These are phyloP conservation scores for Kwoniella bestiolae DNA, from an alignment of 768 basidiomycete genomes.

Conservation along the genomic window DNA sequence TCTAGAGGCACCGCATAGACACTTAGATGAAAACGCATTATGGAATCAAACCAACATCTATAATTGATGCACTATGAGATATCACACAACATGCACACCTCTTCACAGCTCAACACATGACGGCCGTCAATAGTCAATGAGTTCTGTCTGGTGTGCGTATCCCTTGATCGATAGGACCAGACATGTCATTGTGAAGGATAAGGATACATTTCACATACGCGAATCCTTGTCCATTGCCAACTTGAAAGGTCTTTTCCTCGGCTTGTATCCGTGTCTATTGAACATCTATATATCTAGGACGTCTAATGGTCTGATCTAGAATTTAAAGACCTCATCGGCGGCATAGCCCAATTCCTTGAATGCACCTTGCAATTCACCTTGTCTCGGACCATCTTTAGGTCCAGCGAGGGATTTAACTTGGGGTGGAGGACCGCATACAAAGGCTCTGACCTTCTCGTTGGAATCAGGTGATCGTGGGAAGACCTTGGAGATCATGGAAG, in stretches of 20 bases:
- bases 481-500: slow-evolving; percentile 74
- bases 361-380: slow-evolving; percentile 79
- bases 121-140: too few relatives aligned
- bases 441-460: slow-evolving; percentile 81
- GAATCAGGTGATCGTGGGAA: slow-evolving; percentile 66
- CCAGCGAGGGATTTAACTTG: slow-evolving; percentile 90
- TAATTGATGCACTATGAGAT: background rate
- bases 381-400: slow-evolving; percentile 83
- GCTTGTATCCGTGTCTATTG: background rate
- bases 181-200: too few relatives aligned
- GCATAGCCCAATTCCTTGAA: slow-evolving; percentile 86
- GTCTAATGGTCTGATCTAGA: slow-evolving; percentile 42
- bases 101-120: background rate
- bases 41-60: too few relatives aligned
- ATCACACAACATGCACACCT: background rate
- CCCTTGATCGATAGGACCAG: too few relatives aligned
- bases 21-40: too few relatives aligned
- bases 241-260: too few relatives aligned
- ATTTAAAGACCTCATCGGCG: slow-evolving; percentile 74
- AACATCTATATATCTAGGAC: background rate
- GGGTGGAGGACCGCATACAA: slow-evolving; percentile 82
- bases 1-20: too few relatives aligned
- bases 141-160: too few relatives aligned
- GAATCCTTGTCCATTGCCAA: background rate
- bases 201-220: background rate